Conservation (phyloP, 2,329 filamentous ascomycete genomes). For the Chrysoporthe austroafricana region DNA sequence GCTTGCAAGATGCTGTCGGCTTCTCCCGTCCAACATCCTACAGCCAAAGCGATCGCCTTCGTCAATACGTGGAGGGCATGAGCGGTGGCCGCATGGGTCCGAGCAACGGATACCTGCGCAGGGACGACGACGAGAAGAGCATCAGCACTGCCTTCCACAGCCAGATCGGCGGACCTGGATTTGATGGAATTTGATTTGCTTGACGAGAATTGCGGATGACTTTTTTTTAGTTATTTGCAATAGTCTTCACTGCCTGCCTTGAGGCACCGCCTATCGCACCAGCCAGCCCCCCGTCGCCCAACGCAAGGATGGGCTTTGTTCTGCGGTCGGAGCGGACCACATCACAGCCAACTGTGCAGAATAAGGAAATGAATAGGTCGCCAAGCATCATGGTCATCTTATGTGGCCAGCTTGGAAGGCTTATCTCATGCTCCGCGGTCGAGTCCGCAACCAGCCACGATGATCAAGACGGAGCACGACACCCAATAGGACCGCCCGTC, state of each 20-base stretch:
- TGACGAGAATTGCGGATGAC: conserved; percentile 30
- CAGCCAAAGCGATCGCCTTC: conserved; percentile 87
- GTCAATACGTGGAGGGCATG: conserved; percentile 84
- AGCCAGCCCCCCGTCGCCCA: conserved; percentile 20
- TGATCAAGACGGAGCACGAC: conserved; percentile 13
- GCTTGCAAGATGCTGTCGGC: conserved; percentile 75
- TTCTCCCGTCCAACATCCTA: conserved; percentile 63
- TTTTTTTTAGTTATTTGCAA: conserved; percentile 21
- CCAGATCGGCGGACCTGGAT: conserved; percentile 72
- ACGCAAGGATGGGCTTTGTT: conserved; percentile 6
- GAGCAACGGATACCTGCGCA: conserved; percentile 70
- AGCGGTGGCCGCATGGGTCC: conserved; percentile 67
- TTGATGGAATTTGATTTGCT: conserved; percentile 46
- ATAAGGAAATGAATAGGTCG: conserved; percentile 1
- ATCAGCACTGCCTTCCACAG: conserved; percentile 96
- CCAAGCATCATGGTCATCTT: background rate
- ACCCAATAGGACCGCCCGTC: conserved; percentile 1
- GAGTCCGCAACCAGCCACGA: background rate
- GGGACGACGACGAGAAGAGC: conserved; percentile 93
- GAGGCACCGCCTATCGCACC: conserved; percentile 8
- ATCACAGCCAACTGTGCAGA: conserved; percentile 16
- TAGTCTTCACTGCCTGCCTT: conserved; percentile 10
- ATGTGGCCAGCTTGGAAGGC: background rate
- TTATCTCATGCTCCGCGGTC: background rate
- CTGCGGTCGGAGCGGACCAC: conserved; percentile 8